Conservation (phyloP, 2,329 filamentous ascomycete species). For the Trichoderma sp. region DNA sequence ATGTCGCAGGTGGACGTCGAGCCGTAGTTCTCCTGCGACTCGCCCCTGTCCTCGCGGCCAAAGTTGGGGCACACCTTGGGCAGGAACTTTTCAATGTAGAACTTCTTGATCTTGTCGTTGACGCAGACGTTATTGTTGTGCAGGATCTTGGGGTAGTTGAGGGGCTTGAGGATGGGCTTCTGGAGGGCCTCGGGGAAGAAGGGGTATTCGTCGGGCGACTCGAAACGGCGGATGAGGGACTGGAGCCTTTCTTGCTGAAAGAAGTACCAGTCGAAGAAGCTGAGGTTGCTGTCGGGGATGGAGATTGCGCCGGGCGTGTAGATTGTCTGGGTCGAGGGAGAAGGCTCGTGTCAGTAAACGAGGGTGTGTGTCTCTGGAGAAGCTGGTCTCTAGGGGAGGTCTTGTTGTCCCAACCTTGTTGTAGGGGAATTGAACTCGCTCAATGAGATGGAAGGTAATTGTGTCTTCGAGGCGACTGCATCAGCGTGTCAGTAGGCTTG, state of each 20-base stretch:
- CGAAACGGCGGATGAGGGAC: constrained; percentile 89
- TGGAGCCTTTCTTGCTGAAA: constrained; percentile 87
- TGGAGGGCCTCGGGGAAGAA: constrained; percentile 87
- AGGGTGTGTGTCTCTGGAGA: not conserved
- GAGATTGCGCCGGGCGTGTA: constrained; percentile 79
- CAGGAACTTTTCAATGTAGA: constrained; percentile 82
- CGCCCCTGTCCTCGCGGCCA: constrained; percentile 76
- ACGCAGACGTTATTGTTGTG: constrained; percentile 88
- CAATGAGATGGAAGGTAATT: constrained; percentile 95
- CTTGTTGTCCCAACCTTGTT: constrained; percentile 55
- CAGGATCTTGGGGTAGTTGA: constrained; percentile 86
- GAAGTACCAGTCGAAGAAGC: constrained; percentile 93
- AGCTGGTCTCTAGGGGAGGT: too few relatives aligned
- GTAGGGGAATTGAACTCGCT: constrained; percentile 94
- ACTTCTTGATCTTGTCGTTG: constrained; percentile 81
- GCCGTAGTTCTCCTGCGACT: constrained; percentile 92
- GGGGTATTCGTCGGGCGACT: constrained; percentile 94
- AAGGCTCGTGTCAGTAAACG: constrained; percentile 20
- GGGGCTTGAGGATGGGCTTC: constrained; percentile 79
- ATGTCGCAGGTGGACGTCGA: constrained; percentile 91
- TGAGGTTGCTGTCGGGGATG: constrained; percentile 72
- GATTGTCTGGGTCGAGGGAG: constrained; percentile 59
- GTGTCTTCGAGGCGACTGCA: constrained; percentile 91
- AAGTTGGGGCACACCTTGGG: constrained; percentile 80
- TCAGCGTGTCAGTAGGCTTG: constrained; percentile 26